Evolutionary conservation across 1,284 basidiomycete genomes (phyloP).

Genomic region (Moesziomyces sp.): DNA sequence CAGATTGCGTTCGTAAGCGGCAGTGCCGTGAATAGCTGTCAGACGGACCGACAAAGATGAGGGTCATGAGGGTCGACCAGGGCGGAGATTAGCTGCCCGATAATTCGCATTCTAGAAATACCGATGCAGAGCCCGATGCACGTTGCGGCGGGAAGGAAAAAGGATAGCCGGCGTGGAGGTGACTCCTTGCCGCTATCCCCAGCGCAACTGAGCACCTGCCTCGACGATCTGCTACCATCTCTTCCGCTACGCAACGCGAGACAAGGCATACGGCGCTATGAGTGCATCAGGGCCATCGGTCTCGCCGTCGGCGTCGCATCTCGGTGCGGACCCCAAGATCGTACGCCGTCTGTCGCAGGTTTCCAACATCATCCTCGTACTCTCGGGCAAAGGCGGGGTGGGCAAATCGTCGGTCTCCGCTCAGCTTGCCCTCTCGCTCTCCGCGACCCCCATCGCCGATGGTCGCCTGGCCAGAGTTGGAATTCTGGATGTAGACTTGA

Average conservation of each 20-base stretch:
- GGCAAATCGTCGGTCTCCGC: constrained; percentile 96
- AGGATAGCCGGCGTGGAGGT: constrained; percentile 5
- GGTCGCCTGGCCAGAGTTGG: constrained; percentile 73
- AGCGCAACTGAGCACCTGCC: neutral
- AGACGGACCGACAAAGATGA: no score
- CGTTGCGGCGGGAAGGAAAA: neutral
- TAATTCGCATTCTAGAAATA: no score
- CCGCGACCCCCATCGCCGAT: constrained; percentile 22
- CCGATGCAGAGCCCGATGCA: neutral
- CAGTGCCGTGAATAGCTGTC: no score
- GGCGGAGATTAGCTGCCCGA: neutral
- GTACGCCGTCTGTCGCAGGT: constrained; percentile 71
- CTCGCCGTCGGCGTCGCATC: constrained; percentile 46
- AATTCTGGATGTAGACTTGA: constrained; percentile 94
- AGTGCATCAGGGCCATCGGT: constrained; percentile 10
- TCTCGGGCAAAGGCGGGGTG: constrained; percentile 96
- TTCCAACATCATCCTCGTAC: constrained; percentile 89
- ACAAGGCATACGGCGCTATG: constrained; percentile 1
- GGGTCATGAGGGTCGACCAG: no score
- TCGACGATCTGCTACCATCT: neutral
- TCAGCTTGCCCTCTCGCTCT: constrained; percentile 85
- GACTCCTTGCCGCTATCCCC: constrained; percentile 1
- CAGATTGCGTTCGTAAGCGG: no score
- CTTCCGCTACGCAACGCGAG: neutral
- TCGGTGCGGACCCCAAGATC: constrained; percentile 59